phyloP scores from a whole-genome alignment of 805 yeast species.

The Myxozyma vanderwaltii region DNA sequence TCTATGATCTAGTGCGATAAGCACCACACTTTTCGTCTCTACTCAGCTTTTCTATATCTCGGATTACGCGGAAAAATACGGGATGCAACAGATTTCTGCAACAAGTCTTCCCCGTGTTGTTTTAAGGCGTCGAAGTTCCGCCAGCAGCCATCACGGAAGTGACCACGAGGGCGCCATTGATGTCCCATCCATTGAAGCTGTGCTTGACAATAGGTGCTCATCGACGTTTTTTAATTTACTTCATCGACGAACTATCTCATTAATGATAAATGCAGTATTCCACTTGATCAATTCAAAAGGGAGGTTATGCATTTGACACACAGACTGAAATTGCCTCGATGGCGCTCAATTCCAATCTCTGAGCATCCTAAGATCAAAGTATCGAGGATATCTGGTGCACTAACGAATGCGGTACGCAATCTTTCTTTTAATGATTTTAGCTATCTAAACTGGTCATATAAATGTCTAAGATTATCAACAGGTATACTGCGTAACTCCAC shows the following conservation, averaged over 20 bases:
- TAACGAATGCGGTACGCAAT: slow-evolving; percentile 73
- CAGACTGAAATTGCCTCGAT: slow-evolving; percentile 64
- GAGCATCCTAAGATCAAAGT: slow-evolving; percentile 51
- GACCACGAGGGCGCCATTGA: slow-evolving; percentile 26
- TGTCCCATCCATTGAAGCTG: slow-evolving; percentile 18
- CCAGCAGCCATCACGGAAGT: slow-evolving; percentile 24
- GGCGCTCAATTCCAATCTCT: slow-evolving; percentile 61
- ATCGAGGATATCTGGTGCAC: slow-evolving; percentile 82
- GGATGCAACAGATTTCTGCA: not conserved
- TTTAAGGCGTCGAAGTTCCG: slow-evolving; percentile 11
- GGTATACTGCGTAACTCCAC: slow-evolving; percentile 67
- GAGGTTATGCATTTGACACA: slow-evolving; percentile 21
- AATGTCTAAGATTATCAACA: not conserved
- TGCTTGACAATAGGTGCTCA: slow-evolving; percentile 22
- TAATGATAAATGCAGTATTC: slow-evolving; percentile 1
- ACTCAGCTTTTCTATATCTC: too few species aligned
- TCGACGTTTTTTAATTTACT: not conserved
- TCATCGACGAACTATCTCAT: not conserved
- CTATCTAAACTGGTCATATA: not conserved
- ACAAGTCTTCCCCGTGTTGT: not conserved
- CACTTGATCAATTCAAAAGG: slow-evolving; percentile 21
- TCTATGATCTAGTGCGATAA: too few species aligned
- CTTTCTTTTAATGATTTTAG: not conserved
- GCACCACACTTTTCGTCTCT: too few species aligned
- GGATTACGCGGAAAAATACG: not conserved